A percentile compares a stretch with the other conserved stretches of the same genome.
phyloP scores from a whole-genome alignment of 1,284 basidiomycete genomes.

The Psilocybe mexicana region DNA sequence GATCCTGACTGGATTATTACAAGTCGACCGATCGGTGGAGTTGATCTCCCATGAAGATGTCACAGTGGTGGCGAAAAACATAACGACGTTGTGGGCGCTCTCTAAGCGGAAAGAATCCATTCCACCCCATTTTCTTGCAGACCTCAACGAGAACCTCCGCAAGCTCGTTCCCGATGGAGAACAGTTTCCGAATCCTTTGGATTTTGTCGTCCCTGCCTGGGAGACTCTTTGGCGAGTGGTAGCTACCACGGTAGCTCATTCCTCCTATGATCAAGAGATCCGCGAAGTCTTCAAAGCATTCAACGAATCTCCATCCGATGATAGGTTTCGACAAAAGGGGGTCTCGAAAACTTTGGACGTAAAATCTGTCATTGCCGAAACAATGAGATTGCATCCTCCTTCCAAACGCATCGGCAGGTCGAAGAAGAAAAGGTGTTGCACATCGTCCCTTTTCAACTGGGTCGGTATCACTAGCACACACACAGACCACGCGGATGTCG shows the following conservation, averaged over 20 bases:
- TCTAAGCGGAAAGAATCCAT: slow-evolving; percentile 36
- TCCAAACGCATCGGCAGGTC: slow-evolving; percentile 41
- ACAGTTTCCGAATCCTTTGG: slow-evolving; percentile 40
- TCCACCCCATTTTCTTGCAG: slow-evolving; percentile 21
- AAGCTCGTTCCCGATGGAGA: slow-evolving; percentile 38
- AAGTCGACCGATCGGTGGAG: slow-evolving; percentile 29
- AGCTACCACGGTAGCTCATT: slow-evolving; percentile 43
- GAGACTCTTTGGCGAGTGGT: slow-evolving; percentile 65
- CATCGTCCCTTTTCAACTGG: slow-evolving; percentile 11
- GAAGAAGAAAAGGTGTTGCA: slow-evolving; percentile 15
- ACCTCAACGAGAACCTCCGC: slow-evolving; percentile 31
- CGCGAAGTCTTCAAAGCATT: slow-evolving; percentile 38
- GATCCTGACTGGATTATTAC: slow-evolving; percentile 42
- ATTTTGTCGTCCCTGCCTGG: slow-evolving; percentile 57
- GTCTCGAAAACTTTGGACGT: slow-evolving; percentile 8
- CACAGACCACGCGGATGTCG: slow-evolving; percentile 43
- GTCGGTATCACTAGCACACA: slow-evolving; percentile 1
- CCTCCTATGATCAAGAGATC: slow-evolving; percentile 28
- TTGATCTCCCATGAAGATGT: slow-evolving; percentile 34
- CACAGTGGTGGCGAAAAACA: slow-evolving; percentile 33
- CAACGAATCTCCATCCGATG: slow-evolving; percentile 35
- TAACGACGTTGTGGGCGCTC: slow-evolving; percentile 42
- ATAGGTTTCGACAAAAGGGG: slow-evolving; percentile 31
- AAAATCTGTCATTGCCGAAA: slow-evolving; percentile 43
- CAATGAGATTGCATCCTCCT: slow-evolving; percentile 47